These are phyloP conservation scores for Cornus suecica DNA, from an alignment of 148 eudicot species.

Conservation along the genomic window DNA sequence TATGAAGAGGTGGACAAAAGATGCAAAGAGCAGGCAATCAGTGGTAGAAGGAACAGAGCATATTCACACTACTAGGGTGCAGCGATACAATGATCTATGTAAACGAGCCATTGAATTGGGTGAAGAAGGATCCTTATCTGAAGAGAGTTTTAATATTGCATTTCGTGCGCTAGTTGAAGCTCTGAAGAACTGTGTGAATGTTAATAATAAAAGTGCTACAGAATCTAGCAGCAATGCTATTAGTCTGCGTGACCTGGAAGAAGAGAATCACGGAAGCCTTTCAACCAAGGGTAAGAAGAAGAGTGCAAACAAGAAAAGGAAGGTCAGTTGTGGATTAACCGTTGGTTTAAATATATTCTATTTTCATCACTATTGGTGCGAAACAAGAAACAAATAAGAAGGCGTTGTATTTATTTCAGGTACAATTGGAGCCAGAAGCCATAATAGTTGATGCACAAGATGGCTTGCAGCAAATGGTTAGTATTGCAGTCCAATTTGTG, in stretches of 20 bases:
- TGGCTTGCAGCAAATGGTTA: constrained; percentile 75
- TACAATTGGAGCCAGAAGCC: constrained; percentile 64
- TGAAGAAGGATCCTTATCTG: constrained; percentile 93
- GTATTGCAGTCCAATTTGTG: constrained; percentile 28
- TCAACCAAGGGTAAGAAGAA: constrained; percentile 71
- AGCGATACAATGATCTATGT: constrained; percentile 76
- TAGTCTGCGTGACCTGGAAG: constrained; percentile 77
- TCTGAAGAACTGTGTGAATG: constrained; percentile 54
- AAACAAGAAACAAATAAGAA: constrained; percentile 23
- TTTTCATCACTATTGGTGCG: constrained; percentile 18
- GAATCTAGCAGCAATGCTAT: constrained; percentile 65
- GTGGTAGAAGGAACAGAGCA: constrained; percentile 55
- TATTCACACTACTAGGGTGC: constrained; percentile 66
- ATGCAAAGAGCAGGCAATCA: constrained; percentile 58
- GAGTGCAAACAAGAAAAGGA: constrained; percentile 72
- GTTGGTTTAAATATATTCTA: constrained; percentile 11
- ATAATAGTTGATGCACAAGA: constrained; percentile 66
- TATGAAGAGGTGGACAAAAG: constrained; percentile 90
- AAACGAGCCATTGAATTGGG: constrained; percentile 71
- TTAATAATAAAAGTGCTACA: constrained; percentile 55
- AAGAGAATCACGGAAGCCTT: constrained; percentile 62
- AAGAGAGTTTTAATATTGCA: constrained; percentile 66
- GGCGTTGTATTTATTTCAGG: constrained; percentile 36
- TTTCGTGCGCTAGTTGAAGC: constrained; percentile 81
- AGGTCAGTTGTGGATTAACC: constrained; percentile 40